Conservation (phyloP, 2,329 filamentous ascomycete species). For the Talaromyces sp. region DNA sequence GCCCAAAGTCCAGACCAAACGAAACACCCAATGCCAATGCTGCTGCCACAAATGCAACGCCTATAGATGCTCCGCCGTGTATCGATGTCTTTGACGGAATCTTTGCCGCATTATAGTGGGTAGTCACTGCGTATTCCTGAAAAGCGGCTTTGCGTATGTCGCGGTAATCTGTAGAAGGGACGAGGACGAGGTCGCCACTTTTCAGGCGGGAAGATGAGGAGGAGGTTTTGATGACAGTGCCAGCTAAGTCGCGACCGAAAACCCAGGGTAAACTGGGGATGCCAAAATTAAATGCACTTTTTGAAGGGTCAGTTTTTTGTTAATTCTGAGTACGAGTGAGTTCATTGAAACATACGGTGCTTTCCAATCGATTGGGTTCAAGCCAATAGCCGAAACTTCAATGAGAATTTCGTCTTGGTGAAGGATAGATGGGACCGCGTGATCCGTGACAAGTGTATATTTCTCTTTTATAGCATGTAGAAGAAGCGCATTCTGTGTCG, state of each 20-base stretch:
- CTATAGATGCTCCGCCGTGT: constrained; percentile 60
- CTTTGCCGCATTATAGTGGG: constrained; percentile 62
- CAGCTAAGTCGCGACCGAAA: constrained; percentile 67
- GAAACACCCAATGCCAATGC: constrained; percentile 65
- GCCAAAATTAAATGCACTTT: constrained; percentile 66
- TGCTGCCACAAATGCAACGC: constrained; percentile 70
- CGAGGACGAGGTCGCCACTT: constrained; percentile 51
- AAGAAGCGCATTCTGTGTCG: constrained; percentile 39
- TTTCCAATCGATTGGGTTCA: constrained; percentile 78
- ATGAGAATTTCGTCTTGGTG: constrained; percentile 58
- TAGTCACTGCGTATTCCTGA: constrained; percentile 66
- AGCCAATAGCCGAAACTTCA: constrained; percentile 62
- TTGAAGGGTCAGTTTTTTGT: neutral
- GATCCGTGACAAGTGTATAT: constrained; percentile 47
- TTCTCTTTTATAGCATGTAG: constrained; percentile 51
- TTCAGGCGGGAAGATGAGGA: constrained; percentile 50
- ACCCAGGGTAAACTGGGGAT: constrained; percentile 67
- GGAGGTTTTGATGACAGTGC: constrained; percentile 55
- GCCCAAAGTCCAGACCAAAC: constrained; percentile 62
- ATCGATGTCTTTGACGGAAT: constrained; percentile 55
- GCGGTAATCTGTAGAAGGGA: constrained; percentile 67
- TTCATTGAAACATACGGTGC: constrained; percentile 54
- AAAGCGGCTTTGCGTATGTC: constrained; percentile 69
- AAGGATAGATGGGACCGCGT: constrained; percentile 47
- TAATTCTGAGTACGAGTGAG: neutral